Evolutionary conservation across 805 yeast genomes (phyloP), one percentile per base, ranked within the genome.

Genomic region (Hemisphaericaspora nanyangensis): DNA sequence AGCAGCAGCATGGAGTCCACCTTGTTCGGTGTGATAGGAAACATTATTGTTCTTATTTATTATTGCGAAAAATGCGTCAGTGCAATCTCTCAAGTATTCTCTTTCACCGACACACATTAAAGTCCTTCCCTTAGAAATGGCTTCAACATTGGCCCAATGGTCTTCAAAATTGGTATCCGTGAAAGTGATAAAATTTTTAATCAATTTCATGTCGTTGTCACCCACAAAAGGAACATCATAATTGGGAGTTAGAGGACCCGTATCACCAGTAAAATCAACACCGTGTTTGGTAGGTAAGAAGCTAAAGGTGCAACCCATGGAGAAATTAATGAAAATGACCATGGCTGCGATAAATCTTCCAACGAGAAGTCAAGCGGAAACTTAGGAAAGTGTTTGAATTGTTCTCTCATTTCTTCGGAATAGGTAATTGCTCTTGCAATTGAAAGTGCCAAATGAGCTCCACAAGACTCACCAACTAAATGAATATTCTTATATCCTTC

Each of bases 401-500:
- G 55, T 15, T 35, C 39, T 15, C 38, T 36, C 2, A 62, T 53
- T 40, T 59, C 64, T 18, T 57, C 54, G 0, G 62, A 64, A 39
- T 61, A 61, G 13, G 62, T 58, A 27, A 58, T 39, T 42, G 42
- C 46, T 36, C 60, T 47, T 13, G 43, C 31, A 13, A 46, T 8
- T 13, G 46, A 39, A 51, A 29, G 5, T 48, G 55, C 45, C 43
- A 66, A 52, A 42, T 65, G 58, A 3, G 63, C 71, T 17, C 72
- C 72, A n/a, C 70, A 70, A 5, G 71, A 65, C 44, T 67, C 72
- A 1, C 72, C 72, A 45, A 67, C 42, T 6, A 66, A 46, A n/a
- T 52, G 55, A 15, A 67, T 51, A 31, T 63, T 61, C 11, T 45
- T 37, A 37, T 48, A 45, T 1, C 59, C 55, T 5, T 49, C 56